Evolutionary conservation across 2,329 filamentous ascomycete species (phyloP).

Genomic region (Aspergillus fischeri): DNA sequence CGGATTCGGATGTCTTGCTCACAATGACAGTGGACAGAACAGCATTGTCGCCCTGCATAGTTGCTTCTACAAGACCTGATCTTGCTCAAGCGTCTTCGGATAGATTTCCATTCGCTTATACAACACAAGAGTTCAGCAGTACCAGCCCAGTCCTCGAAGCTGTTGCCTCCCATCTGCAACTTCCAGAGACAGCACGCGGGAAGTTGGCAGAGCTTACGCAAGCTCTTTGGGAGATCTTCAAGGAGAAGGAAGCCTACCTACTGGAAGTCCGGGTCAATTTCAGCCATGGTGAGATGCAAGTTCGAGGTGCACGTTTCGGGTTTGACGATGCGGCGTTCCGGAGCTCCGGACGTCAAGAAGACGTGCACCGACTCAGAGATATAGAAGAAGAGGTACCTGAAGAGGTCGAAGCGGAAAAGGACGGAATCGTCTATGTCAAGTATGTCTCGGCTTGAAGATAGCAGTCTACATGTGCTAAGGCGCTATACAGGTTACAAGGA

Average conservation of each 20-base stretch:
- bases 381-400: constrained; percentile 48
- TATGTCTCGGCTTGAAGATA: constrained; percentile 25
- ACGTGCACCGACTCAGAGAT: constrained; percentile 57
- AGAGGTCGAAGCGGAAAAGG: constrained; percentile 60
- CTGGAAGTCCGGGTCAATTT: constrained; percentile 51
- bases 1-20: constrained; percentile 48
- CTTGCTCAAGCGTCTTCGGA: constrained; percentile 43
- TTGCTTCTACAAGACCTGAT: constrained; percentile 53
- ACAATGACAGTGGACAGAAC: constrained; percentile 64
- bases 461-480: not conserved
- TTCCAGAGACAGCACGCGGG: constrained; percentile 45
- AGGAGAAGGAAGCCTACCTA: constrained; percentile 61
- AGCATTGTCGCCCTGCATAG: constrained; percentile 59
- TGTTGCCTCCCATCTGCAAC: constrained; percentile 48
- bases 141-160: constrained; percentile 38
- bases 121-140: constrained; percentile 42
- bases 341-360: constrained; percentile 57
- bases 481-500: constrained; percentile 38
- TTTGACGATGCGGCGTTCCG: constrained; percentile 69
- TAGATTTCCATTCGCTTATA: constrained; percentile 62
- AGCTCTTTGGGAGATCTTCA: constrained; percentile 57
- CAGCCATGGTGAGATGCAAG: constrained; percentile 42
- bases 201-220: constrained; percentile 49
- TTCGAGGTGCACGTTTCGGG: constrained; percentile 55
- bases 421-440: constrained; percentile 77